phyloP scores from a whole-genome alignment of 1,284 basidiomycete genomes.

The Naganishia sp. region DNA sequence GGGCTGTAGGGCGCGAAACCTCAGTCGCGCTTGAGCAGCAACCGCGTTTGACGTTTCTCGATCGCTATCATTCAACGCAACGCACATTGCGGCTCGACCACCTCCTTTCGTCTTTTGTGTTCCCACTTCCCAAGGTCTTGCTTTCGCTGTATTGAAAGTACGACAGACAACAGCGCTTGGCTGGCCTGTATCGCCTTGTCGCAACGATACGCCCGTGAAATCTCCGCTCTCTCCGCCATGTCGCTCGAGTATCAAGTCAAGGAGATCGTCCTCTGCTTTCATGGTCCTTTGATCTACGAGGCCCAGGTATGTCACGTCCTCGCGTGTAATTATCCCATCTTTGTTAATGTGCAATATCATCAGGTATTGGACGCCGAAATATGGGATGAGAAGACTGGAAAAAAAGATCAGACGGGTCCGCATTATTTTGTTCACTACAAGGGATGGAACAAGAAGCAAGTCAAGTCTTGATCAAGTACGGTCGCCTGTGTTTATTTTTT shows the following conservation, averaged over 20 bases:
- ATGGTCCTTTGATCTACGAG: slow-evolving; percentile 91
- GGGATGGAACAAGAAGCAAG: slow-evolving; percentile 97
- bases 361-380: slow-evolving; percentile 76
- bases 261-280: slow-evolving; percentile 89
- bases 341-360: neutral
- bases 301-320: slow-evolving; percentile 65
- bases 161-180: neutral
- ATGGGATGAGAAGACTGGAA: slow-evolving; percentile 70
- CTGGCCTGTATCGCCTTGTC: neutral
- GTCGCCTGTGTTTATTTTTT: neutral
- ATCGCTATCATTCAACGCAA: neutral
- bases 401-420: slow-evolving; percentile 67
- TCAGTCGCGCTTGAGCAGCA: neutral
- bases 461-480: slow-evolving; percentile 35
- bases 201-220: neutral
- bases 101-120: neutral
- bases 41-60: slow-evolving; percentile 3
- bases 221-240: neutral
- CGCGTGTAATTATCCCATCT: neutral
- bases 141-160: neutral
- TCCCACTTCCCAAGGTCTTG: neutral
- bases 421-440: slow-evolving; percentile 98
- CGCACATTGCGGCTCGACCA: neutral
- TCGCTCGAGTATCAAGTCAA: slow-evolving; percentile 56
- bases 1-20: neutral